Evolutionary conservation across 306 rosid genomes (phyloP).

Genomic region (Cucumis hystrix): DNA sequence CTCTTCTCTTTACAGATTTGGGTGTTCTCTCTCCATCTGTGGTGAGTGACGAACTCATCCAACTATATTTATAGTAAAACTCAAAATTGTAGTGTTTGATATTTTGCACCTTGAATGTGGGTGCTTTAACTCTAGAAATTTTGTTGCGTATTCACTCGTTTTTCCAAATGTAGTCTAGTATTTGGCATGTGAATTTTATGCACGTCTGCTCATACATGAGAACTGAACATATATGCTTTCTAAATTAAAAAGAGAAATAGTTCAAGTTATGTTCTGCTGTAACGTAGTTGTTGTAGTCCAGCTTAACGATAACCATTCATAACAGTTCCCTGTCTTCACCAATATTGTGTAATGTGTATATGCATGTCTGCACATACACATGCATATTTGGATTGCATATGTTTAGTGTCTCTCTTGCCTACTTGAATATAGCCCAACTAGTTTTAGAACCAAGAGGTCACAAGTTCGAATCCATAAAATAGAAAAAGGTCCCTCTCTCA

Average conservation of each 20-base stretch:
- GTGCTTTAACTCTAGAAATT: background rate
- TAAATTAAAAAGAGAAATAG: background rate
- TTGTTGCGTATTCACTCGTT: background rate
- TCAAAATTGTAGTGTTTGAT: background rate
- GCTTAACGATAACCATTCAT: background rate
- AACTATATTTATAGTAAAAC: slow-evolving; percentile 54
- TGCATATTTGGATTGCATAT: background rate
- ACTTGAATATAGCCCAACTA: background rate
- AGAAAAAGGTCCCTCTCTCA: background rate
- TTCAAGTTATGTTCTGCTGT: background rate
- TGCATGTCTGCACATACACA: too few species aligned
- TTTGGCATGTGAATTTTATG: background rate
- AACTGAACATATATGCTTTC: background rate
- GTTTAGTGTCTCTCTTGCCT: background rate
- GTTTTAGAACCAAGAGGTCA: background rate
- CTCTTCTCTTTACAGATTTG: slow-evolving; percentile 82
- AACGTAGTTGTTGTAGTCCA: background rate
- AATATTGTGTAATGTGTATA: background rate
- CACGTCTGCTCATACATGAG: background rate
- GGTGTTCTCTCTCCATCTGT: slow-evolving; percentile 94
- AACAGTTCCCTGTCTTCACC: background rate
- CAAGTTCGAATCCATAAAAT: too few species aligned
- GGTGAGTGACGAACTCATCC: slow-evolving; percentile 95
- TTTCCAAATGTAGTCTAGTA: background rate
- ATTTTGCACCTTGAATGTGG: background rate